phyloP scores from a whole-genome alignment of 768 basidiomycete species.

The Russula sp. region DNA sequence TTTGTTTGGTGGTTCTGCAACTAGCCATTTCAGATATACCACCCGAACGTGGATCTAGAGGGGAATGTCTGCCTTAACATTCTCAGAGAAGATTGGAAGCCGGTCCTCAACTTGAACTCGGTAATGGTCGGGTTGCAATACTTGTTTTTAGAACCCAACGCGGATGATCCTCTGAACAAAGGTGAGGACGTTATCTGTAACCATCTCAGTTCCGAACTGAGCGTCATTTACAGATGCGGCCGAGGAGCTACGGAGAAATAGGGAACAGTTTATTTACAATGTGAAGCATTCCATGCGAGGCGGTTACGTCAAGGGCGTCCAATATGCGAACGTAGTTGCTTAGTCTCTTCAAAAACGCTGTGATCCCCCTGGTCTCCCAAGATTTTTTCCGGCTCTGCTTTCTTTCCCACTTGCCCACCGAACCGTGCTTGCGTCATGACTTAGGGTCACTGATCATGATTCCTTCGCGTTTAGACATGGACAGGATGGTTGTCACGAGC shows the following conservation, averaged over 20 bases:
- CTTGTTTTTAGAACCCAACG: conserved; percentile 96
- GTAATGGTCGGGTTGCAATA: conserved; percentile 99
- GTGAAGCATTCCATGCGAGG: conserved; percentile 89
- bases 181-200: conserved; percentile 47
- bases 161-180: conserved; percentile 98
- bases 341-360: conserved; percentile 28
- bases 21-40: conserved; percentile 73
- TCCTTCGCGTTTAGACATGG: neutral
- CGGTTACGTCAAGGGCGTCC: conserved; percentile 64
- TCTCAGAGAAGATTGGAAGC: conserved; percentile 99
- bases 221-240: conserved; percentile 73
- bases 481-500: conserved; percentile 1
- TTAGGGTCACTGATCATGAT: neutral
- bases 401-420: neutral
- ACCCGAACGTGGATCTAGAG: conserved; percentile 96
- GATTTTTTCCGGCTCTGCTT: neutral
- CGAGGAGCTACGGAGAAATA: conserved; percentile 83
- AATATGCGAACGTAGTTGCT: conserved; percentile 69
- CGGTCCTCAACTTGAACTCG: conserved; percentile 93
- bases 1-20: neutral
- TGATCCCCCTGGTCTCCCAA: neutral
- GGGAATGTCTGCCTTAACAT: conserved; percentile 99
- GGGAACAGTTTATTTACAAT: conserved; percentile 76
- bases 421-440: neutral
- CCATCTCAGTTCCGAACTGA: neutral